Evolutionary conservation across 257 asterid species (phyloP).

Genomic region (Solanum medicagineum): DNA sequence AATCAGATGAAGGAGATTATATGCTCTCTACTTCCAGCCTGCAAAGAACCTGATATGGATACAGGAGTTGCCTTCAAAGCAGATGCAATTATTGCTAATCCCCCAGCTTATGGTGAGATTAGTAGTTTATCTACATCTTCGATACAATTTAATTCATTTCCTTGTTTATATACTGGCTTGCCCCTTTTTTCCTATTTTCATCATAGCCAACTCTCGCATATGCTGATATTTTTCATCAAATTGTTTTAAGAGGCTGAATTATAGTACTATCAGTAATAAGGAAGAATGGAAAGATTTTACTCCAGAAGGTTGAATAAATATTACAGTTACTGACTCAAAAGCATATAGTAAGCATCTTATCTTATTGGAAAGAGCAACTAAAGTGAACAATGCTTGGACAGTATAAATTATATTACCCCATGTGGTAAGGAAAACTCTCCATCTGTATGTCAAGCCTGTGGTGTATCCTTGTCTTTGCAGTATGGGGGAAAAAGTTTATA

Average conservation of each 20-base stretch:
- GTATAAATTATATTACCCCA: background rate
- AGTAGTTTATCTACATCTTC: background rate
- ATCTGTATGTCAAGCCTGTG: background rate
- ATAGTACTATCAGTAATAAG: background rate
- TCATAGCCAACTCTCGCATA: background rate
- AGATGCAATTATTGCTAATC: constrained; percentile 87
- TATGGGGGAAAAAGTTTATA: background rate
- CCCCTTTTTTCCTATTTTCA: background rate
- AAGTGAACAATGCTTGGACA: background rate
- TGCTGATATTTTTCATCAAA: background rate
- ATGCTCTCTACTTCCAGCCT: constrained; percentile 71
- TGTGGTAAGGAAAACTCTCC: background rate
- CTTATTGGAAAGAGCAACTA: background rate
- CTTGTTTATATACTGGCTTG: background rate
- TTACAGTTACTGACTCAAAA: background rate
- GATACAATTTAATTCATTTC: background rate
- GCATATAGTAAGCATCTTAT: background rate
- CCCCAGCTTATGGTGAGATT: constrained; percentile 84
- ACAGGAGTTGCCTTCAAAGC: constrained; percentile 45
- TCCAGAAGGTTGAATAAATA: background rate
- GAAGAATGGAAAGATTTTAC: background rate
- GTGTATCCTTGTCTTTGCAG: background rate
- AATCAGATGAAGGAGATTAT: constrained; percentile 62
- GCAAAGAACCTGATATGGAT: constrained; percentile 51
- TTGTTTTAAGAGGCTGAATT: background rate